Conservation (phyloP, 2,329 filamentous ascomycete species). For the Aaosphaeria arxii region DNA sequence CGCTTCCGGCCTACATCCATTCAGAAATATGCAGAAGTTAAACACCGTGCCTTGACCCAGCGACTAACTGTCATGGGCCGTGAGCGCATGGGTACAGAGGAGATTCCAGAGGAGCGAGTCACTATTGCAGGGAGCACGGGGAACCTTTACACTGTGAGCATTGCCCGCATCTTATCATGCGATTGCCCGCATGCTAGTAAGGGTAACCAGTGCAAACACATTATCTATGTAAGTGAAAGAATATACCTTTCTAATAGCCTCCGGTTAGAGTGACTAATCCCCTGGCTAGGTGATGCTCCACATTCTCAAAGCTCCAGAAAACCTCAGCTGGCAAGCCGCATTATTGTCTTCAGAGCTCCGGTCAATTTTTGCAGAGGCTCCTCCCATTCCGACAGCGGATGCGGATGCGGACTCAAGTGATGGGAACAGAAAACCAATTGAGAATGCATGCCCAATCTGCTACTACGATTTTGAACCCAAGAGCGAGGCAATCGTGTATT, state of each 20-base stretch:
- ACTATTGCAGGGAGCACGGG: neutral
- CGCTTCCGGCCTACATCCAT: neutral
- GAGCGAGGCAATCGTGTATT: constrained; percentile 47
- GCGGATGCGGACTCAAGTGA: constrained; percentile 11
- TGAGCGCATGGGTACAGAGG: neutral
- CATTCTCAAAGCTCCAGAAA: constrained; percentile 51
- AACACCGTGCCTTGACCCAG: neutral
- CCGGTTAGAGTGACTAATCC: neutral
- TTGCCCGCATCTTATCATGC: constrained; percentile 51
- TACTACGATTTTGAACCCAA: constrained; percentile 48
- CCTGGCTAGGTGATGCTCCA: constrained; percentile 47
- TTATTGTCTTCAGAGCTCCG: constrained; percentile 54
- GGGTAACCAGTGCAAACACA: constrained; percentile 56
- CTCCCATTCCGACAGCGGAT: neutral
- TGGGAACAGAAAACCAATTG: constrained; percentile 51
- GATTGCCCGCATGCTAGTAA: constrained; percentile 47
- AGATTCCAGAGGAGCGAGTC: neutral
- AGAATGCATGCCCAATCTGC: constrained; percentile 60
- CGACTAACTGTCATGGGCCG: neutral
- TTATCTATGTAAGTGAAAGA: constrained; percentile 48
- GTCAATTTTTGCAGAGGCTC: constrained; percentile 47
- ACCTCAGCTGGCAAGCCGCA: constrained; percentile 56
- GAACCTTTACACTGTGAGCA: constrained; percentile 34
- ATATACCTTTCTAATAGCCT: neutral
- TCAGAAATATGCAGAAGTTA: neutral